phyloP scores from a whole-genome alignment of 169 alveolate genomes.

The Babesia sp. region DNA sequence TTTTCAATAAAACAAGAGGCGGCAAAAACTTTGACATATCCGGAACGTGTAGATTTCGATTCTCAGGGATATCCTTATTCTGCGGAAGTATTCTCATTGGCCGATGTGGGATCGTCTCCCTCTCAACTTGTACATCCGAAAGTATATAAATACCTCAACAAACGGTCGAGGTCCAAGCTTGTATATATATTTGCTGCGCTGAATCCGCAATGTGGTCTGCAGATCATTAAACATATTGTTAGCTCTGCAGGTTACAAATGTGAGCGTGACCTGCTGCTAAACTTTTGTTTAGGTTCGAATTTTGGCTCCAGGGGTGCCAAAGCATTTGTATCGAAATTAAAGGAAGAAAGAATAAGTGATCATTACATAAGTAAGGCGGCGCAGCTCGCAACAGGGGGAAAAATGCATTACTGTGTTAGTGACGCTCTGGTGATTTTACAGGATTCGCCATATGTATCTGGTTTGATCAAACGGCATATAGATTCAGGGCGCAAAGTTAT shows the following conservation, averaged over 20 bases:
- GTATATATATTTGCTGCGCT: conserved; percentile 70
- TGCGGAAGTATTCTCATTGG: conserved; percentile 12
- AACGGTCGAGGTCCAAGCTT: conserved; percentile 62
- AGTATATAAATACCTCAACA: conserved; percentile 39
- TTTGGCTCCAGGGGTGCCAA: conserved; percentile 77
- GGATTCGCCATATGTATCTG: conserved; percentile 44
- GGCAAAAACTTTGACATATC: conserved; percentile 46
- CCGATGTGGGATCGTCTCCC: conserved; percentile 41
- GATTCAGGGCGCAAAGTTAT: conserved; percentile 54
- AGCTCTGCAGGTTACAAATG: conserved; percentile 69
- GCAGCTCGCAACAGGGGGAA: conserved; percentile 8
- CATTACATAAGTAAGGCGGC: conserved; percentile 43
- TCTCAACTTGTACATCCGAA: conserved; percentile 35
- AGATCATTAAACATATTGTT: conserved; percentile 68
- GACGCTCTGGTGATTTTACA: conserved; percentile 25
- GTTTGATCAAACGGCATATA: conserved; percentile 51
- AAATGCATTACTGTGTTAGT: not conserved
- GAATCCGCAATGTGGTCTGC: conserved; percentile 68
- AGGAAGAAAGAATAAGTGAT: conserved; percentile 65
- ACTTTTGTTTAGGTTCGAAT: conserved; percentile 48
- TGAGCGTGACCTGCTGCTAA: conserved; percentile 69
- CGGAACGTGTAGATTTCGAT: conserved; percentile 42
- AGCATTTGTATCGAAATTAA: conserved; percentile 58
- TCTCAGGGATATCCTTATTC: conserved; percentile 63
- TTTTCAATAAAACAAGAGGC: conserved; percentile 2